These are phyloP conservation scores for Botrytis fragariae DNA, from an alignment of 2,329 filamentous ascomycete genomes.

Conservation along the genomic window DNA sequence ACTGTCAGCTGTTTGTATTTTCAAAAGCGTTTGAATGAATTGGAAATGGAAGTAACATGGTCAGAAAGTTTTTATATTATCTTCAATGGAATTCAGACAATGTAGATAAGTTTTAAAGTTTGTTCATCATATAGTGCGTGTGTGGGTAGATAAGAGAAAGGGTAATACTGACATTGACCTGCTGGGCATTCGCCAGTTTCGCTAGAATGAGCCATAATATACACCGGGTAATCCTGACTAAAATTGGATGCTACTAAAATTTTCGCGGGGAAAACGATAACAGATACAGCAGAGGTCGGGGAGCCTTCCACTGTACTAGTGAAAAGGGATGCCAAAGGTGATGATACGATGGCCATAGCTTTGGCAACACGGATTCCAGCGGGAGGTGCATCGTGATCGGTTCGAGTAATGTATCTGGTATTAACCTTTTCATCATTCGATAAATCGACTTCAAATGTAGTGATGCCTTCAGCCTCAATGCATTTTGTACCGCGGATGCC, in stretches of 20 bases:
- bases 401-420: slow-evolving; percentile 52
- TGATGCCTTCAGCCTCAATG: background rate
- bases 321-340: slow-evolving; percentile 65
- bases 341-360: slow-evolving; percentile 67
- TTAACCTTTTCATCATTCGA: slow-evolving; percentile 57
- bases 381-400: slow-evolving; percentile 23
- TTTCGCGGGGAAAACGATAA: slow-evolving; percentile 63
- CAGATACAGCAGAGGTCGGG: slow-evolving; percentile 69
- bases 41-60: slow-evolving; percentile 43
- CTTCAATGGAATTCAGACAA: slow-evolving; percentile 97
- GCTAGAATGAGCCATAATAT: slow-evolving; percentile 72
- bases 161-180: slow-evolving; percentile 76
- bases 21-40: slow-evolving; percentile 18
- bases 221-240: slow-evolving; percentile 49
- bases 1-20: slow-evolving; percentile 27
- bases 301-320: slow-evolving; percentile 69
- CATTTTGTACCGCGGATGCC: slow-evolving; percentile 50
- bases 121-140: slow-evolving; percentile 73
- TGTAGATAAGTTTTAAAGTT: slow-evolving; percentile 98
- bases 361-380: slow-evolving; percentile 48
- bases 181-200: slow-evolving; percentile 88
- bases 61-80: slow-evolving; percentile 91
- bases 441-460: slow-evolving; percentile 41
- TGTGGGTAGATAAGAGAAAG: slow-evolving; percentile 26
- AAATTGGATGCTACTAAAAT: slow-evolving; percentile 43